These are phyloP conservation scores for Vararia minispora DNA, from an alignment of 768 basidiomycete species.

Conservation along the genomic window DNA sequence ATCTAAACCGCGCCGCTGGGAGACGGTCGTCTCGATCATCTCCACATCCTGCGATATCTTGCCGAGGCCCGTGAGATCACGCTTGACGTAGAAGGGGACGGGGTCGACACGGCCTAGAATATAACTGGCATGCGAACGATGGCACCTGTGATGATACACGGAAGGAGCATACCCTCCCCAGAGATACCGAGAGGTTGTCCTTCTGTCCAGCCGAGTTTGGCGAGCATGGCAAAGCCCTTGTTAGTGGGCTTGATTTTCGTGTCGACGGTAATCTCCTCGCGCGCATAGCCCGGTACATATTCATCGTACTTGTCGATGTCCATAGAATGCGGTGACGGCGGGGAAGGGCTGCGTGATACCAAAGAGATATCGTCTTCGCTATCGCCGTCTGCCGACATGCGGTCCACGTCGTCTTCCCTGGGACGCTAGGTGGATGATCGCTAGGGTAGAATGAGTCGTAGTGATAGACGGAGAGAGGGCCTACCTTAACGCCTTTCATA, in stretches of 20 bases:
- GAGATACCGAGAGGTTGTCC: constrained; percentile 70
- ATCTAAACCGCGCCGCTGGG: constrained; percentile 68
- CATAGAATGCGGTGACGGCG: constrained; percentile 34
- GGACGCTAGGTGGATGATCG: constrained; percentile 49
- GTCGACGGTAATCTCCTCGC: constrained; percentile 69
- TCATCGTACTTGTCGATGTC: constrained; percentile 61
- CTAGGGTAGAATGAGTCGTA: constrained; percentile 22
- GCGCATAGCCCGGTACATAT: constrained; percentile 35
- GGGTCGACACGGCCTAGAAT: constrained; percentile 68
- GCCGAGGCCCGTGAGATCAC: constrained; percentile 69
- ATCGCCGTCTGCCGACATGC: constrained; percentile 21
- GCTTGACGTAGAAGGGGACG: constrained; percentile 71
- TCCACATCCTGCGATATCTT: constrained; percentile 69
- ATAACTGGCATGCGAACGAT: not conserved
- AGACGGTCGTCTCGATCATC: constrained; percentile 79
- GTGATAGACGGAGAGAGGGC: not conserved
- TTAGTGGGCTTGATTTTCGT: constrained; percentile 72
- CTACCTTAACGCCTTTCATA: constrained; percentile 1
- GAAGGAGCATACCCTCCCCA: constrained; percentile 46
- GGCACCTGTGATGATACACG: constrained; percentile 1
- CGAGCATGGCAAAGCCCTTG: constrained; percentile 70
- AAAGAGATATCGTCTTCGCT: constrained; percentile 65
- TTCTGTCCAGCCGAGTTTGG: constrained; percentile 76
- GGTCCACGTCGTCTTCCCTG: constrained; percentile 26
- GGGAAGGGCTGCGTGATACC: constrained; percentile 71